phyloP scores from a whole-genome alignment of 306 rosid species.

The Vigna hirtella region DNA sequence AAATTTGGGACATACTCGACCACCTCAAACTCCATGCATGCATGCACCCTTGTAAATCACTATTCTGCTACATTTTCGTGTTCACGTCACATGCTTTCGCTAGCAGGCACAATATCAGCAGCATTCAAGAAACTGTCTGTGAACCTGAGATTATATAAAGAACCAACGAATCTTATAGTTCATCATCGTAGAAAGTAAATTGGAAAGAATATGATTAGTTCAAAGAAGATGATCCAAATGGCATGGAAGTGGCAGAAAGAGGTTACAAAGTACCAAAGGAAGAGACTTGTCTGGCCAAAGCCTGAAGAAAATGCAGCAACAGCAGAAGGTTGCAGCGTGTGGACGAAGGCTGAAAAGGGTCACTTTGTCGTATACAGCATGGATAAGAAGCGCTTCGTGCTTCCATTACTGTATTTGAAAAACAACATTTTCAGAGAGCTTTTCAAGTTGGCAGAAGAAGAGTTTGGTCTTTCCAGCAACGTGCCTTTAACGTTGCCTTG shows the following conservation, averaged over 20 bases:
- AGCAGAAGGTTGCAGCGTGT: neutral
- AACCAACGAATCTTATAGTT: neutral
- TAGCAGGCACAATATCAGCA: slow-evolving; percentile 25
- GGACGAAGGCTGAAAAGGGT: slow-evolving; percentile 44
- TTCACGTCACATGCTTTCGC: slow-evolving; percentile 23
- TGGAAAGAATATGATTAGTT: slow-evolving; percentile 10
- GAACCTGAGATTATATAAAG: neutral
- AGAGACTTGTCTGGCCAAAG: slow-evolving; percentile 27
- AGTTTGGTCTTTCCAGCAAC: slow-evolving; percentile 39
- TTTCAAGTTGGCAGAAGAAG: slow-evolving; percentile 50
- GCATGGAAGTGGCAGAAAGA: slow-evolving; percentile 44
- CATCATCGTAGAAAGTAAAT: neutral
- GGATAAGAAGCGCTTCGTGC: slow-evolving; percentile 43
- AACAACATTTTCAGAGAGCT: slow-evolving; percentile 44
- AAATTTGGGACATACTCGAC: slow-evolving; percentile 23
- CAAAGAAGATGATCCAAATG: slow-evolving; percentile 40
- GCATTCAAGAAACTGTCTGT: slow-evolving; percentile 18
- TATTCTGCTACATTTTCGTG: neutral
- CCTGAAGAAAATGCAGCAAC: slow-evolving; percentile 10
- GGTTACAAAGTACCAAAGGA: slow-evolving; percentile 4
- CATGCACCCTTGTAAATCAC: neutral
- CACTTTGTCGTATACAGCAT: slow-evolving; percentile 43
- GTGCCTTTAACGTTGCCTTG: slow-evolving; percentile 45
- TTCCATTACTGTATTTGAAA: slow-evolving; percentile 43
- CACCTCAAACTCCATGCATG: neutral